Conservation (phyloP, 768 basidiomycete genomes). For the Leccinum pellstonianum region DNA sequence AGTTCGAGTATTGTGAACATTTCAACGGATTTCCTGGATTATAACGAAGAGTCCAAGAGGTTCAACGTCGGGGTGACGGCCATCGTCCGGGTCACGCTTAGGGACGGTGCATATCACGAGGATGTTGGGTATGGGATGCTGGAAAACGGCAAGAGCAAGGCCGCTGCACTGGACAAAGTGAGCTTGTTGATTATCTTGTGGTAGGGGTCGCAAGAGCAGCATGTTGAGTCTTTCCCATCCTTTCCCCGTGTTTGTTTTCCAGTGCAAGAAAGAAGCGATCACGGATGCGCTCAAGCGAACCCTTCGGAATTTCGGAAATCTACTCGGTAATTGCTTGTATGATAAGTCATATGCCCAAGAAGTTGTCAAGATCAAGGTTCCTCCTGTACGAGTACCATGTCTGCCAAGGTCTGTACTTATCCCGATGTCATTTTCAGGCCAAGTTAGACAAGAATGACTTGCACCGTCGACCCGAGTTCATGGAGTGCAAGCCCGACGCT, state of each 20-base stretch:
- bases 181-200: conserved; percentile 19
- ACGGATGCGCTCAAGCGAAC: conserved; percentile 94
- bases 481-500: conserved; percentile 40
- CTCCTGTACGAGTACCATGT: conserved; percentile 53
- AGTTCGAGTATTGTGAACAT: conserved; percentile 75
- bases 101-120: conserved; percentile 88
- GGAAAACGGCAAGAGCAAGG: conserved; percentile 87
- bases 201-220: not conserved
- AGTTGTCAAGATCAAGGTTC: conserved; percentile 83
- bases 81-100: conserved; percentile 80
- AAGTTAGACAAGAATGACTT: conserved; percentile 70
- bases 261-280: conserved; percentile 97
- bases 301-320: conserved; percentile 88
- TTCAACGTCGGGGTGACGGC: conserved; percentile 80
- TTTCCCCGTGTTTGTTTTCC: no score
- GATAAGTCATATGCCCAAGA: conserved; percentile 88
- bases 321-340: conserved; percentile 96
- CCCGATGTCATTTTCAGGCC: conserved; percentile 18
- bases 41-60: conserved; percentile 59
- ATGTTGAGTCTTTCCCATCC: not conserved
- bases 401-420: not conserved
- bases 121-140: conserved; percentile 89
- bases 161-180: conserved; percentile 88
- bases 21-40: conserved; percentile 78
- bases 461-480: conserved; percentile 69